Evolutionary conservation across 768 basidiomycete species (phyloP), one percentile per base, ranked within the genome.

Genomic region (Pleurotus citrinopileatus): DNA sequence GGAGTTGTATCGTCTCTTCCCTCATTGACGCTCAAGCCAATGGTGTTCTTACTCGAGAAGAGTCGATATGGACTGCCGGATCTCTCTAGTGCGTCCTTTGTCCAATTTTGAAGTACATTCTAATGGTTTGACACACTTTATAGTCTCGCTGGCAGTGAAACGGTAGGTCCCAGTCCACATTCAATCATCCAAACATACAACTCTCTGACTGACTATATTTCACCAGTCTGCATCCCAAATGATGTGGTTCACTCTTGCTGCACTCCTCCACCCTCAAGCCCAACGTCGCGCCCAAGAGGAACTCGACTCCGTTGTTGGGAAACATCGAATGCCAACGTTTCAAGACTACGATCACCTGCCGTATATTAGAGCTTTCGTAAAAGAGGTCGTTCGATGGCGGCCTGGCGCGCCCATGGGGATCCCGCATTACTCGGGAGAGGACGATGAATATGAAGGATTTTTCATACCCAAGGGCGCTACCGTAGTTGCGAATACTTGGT

Each of bases 101-200:
- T n/a, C n/a, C n/a, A 47, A 50, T 54, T 48, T 13, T 7, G 7
- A 7, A 19, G 7, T 13, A 8, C 38, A 4, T 40, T 5, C n/a
- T n/a, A 17, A 40, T 17, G 38, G 12, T 9, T 40, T 9, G 5
- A 4, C 6, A 40, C 38, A 5, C 38, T 12, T 40, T n/a, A 40
- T 17, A 40, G 38, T 17, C 7, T 40, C 20, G 76, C 67, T 34
- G 76, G 71, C 0, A 63, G 69, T 17, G 73, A 77, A 40, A 67
- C 68, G n/a, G 67, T 69, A n/a, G 26, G 61, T 60, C 19, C 53
- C 2, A 17, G 3, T 20, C 46, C 15, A 32, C 20, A 17, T 36
- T 27, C 20, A 15, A 19, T 26, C 34, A 28, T 23, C 13, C 15
- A 12, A 7, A 25, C 47, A 12, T 20, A 17, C n/a, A 17, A 1